Conservation (phyloP, 1,284 basidiomycete genomes). For the Puccinia coronata region DNA sequence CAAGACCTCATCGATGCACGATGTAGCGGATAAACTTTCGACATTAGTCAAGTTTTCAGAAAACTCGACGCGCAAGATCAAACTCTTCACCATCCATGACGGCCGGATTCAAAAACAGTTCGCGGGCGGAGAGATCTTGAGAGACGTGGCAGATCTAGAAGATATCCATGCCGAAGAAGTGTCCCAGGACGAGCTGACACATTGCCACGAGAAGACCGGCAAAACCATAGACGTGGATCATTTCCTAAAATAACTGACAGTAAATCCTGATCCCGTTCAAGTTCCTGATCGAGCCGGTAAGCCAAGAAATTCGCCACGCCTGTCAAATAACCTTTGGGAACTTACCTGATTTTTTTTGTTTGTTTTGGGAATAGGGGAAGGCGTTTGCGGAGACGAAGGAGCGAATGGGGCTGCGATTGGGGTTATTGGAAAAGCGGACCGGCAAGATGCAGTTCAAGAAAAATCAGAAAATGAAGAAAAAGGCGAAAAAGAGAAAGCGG, state of each 20-base stretch:
- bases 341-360: not conserved
- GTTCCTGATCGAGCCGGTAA: no score
- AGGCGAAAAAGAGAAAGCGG: no score
- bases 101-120: constrained; percentile 86
- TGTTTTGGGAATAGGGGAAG: constrained; percentile 75
- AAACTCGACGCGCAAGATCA: constrained; percentile 77
- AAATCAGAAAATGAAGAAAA: no score
- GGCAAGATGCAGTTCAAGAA: constrained; percentile 90
- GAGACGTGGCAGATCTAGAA: constrained; percentile 87
- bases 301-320: no score
- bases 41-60: constrained; percentile 78
- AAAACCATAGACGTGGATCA: no score
- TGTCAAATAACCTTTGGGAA: no score
- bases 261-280: no score
- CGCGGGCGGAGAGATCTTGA: constrained; percentile 91
- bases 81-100: constrained; percentile 89
- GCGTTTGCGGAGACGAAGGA: constrained; percentile 92
- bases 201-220: constrained; percentile 85
- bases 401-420: constrained; percentile 84
- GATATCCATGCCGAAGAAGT: constrained; percentile 91
- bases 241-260: no score
- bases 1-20: constrained; percentile 90
- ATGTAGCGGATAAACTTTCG: constrained; percentile 76
- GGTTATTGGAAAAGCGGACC: constrained; percentile 90
- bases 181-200: constrained; percentile 65